Conservation (phyloP, 2,329 filamentous ascomycete genomes). For the Aspergillus versicolor region DNA sequence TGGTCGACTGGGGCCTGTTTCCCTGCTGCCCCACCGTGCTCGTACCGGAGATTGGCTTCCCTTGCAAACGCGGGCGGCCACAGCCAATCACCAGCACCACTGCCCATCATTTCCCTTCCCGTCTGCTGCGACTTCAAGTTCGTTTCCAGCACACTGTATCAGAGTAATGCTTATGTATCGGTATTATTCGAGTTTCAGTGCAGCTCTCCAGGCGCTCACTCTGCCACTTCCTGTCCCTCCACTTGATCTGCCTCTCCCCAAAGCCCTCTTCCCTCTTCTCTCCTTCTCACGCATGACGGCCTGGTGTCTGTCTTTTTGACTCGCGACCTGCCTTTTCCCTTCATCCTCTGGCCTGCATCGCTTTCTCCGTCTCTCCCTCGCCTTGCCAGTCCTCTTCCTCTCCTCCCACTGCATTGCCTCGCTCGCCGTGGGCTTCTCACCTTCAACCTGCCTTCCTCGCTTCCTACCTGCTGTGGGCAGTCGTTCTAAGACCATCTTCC, state of each 20-base stretch:
- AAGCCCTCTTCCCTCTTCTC: neutral
- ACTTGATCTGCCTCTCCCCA: slow-evolving; percentile 9
- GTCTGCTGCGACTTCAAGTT: slow-evolving; percentile 12
- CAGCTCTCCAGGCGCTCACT: slow-evolving; percentile 9
- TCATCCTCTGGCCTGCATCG: slow-evolving; percentile 11
- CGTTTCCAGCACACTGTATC: slow-evolving; percentile 6
- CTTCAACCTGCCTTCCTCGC: slow-evolving; percentile 15
- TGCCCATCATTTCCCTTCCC: slow-evolving; percentile 15
- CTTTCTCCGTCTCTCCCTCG: slow-evolving; percentile 14
- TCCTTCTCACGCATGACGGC: slow-evolving; percentile 11
- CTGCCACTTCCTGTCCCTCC: slow-evolving; percentile 12
- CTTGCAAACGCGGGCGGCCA: slow-evolving; percentile 20
- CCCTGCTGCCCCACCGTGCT: slow-evolving; percentile 1
- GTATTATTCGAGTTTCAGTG: slow-evolving; percentile 8
- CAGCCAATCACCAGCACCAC: slow-evolving; percentile 15
- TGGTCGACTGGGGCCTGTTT: slow-evolving; percentile 12
- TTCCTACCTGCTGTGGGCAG: slow-evolving; percentile 18
- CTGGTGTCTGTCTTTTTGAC: slow-evolving; percentile 17
- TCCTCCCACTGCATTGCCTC: neutral
- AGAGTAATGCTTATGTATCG: slow-evolving; percentile 7
- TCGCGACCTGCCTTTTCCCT: slow-evolving; percentile 12
- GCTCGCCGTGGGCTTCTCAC: slow-evolving; percentile 15
- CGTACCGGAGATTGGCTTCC: slow-evolving; percentile 14
- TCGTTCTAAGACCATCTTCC: slow-evolving; percentile 23
- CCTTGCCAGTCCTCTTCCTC: slow-evolving; percentile 13